Base-by-base conservation (phyloP, 1,284 basidiomycete genomes). In the Xerocomus amazonicus region DNA sequence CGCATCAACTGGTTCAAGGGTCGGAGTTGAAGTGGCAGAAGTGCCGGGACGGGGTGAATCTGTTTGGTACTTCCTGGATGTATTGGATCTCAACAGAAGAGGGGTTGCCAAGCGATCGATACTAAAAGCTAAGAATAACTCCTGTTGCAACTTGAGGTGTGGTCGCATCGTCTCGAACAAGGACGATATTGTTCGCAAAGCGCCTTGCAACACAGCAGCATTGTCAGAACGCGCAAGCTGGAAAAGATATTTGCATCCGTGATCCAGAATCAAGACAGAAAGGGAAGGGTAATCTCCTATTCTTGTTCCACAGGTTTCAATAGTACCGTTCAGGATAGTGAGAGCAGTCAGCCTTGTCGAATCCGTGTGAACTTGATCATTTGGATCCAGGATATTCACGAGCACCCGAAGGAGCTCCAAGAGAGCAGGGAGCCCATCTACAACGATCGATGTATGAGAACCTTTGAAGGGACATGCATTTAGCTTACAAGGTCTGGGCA, bases 161-260 rank as follows among this genome's bases (percentile, higher is more conserved):
- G 79, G 78, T 6, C 90, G 81, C 82, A 96, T 88, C 4, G 90
- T 90, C 56, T 93, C 87, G 61, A 98, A 89, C 56, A 98, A 79
- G 5, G 90, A 90, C 5, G 89, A 84, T 51, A 94, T 91, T 0
- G 91, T 86, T 26, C 96, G 87, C 34, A 99, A 75, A 28, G 92
- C 81, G 47, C 83, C 76, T 35, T 91, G 84, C 9, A 98, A 78
- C 37, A 99, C 80, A 40, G 79, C 76, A 2, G 82, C 78, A 52
- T 92, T 90, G 58, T 97, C 94, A 6, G 92, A 92, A 35, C 93
- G 82, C 9, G 92, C 93, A 14, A 97, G 81, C 71, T 93, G 87
- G 76, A 99, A 97, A 33, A 99, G 81, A 63, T 90, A 93, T 69
- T 97, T 95, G 78, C 96, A 98, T 0, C 92, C 93, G 51, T 90